A percentile compares a stretch with the other conserved stretches of the same genome.
Evolutionary conservation across 2,329 filamentous ascomycete species (phyloP).

Genomic region (Calonectria naviculata): DNA sequence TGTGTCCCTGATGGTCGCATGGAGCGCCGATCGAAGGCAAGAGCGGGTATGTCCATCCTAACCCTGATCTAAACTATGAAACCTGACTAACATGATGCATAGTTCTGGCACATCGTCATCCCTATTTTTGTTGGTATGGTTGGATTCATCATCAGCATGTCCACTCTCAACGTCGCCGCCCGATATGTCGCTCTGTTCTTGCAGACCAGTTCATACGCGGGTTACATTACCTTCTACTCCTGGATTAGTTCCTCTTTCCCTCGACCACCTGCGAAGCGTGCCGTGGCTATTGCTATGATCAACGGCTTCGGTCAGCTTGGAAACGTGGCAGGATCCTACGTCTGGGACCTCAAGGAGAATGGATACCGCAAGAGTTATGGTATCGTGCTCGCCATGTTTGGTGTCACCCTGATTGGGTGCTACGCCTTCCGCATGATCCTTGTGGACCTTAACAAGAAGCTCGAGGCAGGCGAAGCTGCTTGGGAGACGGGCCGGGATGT

Average conservation of each 20-base stretch:
- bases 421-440: constrained; percentile 60
- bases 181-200: constrained; percentile 72
- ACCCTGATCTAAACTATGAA: background rate
- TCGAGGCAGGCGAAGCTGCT: constrained; percentile 55
- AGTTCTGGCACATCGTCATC: constrained; percentile 69
- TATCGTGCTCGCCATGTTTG: constrained; percentile 74
- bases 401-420: constrained; percentile 65
- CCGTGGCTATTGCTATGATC: constrained; percentile 70
- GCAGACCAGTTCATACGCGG: constrained; percentile 67
- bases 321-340: constrained; percentile 71
- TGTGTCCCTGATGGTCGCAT: constrained; percentile 64
- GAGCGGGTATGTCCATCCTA: constrained; percentile 55
- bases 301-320: constrained; percentile 69
- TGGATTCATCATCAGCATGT: constrained; percentile 71
- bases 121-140: constrained; percentile 64
- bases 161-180: constrained; percentile 64
- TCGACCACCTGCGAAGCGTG: constrained; percentile 69
- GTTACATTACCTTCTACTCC: constrained; percentile 68
- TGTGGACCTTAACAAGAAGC: constrained; percentile 56
- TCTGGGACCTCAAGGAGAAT: constrained; percentile 69
- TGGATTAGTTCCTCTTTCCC: constrained; percentile 70
- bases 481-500: constrained; percentile 52
- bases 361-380: constrained; percentile 74
- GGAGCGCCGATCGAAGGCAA: constrained; percentile 65
- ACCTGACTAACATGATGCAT: background rate